phyloP scores from a whole-genome alignment of 2,329 filamentous ascomycete species.

The Colletotrichum paranaense region DNA sequence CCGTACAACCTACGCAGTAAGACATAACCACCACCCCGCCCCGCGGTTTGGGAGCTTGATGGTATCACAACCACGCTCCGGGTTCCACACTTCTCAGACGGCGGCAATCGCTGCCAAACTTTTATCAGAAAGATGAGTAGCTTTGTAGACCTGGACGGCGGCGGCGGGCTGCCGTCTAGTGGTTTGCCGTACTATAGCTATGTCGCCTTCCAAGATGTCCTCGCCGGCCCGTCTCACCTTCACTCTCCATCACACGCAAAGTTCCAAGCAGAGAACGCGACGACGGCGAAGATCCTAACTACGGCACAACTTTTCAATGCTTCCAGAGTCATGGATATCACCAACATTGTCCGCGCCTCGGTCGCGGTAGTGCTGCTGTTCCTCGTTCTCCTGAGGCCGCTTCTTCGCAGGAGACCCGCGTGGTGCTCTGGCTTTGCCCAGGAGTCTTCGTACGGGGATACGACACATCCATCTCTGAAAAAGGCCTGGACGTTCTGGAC shows the following conservation, averaged over 20 bases:
- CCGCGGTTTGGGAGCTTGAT: constrained; percentile 6
- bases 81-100: constrained; percentile 5
- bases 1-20: too few relatives aligned
- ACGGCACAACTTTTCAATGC: not conserved
- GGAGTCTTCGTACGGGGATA: constrained; percentile 44
- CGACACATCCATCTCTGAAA: constrained; percentile 36
- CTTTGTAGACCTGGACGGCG: constrained; percentile 13
- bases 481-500: constrained; percentile 53
- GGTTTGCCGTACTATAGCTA: constrained; percentile 16
- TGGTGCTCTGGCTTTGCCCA: constrained; percentile 58
- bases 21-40: not conserved
- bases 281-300: not conserved
- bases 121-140: constrained; percentile 7
- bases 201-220: constrained; percentile 24
- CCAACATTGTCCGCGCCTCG: constrained; percentile 43
- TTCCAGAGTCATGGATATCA: constrained; percentile 3
- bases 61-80: constrained; percentile 13
- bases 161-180: not conserved
- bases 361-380: constrained; percentile 45
- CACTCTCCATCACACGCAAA: not conserved
- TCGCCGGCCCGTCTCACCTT: constrained; percentile 8
- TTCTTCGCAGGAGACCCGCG: constrained; percentile 46
- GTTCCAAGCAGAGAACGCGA: not conserved
- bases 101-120: constrained; percentile 3
- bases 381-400: constrained; percentile 39